Base-by-base conservation (phyloP, 2,329 filamentous ascomycete species). In the Plenodomus biglobosus region DNA sequence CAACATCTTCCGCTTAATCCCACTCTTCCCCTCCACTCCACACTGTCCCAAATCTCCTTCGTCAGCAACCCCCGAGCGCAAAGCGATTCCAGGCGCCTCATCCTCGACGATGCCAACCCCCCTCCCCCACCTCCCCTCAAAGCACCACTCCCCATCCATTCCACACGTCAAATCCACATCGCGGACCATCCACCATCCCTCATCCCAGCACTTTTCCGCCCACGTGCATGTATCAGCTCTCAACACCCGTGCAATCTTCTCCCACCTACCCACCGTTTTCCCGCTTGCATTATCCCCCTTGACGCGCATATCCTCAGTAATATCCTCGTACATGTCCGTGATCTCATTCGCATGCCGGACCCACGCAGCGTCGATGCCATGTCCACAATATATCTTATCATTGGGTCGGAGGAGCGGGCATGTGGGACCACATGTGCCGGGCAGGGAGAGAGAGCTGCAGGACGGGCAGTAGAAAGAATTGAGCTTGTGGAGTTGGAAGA, bases 331-430 rank as follows among this genome's bases (percentile, higher is more conserved):
- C 27, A 32, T 15, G 6, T 32, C 27, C 27, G 27, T 32, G 6
- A 32, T 32, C 8, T 15, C 3, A 36, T 17, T 36, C 2, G 13
- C 40, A 5, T 20, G 27, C 17, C 13, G 1, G 2, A 36, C 8
- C 40, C 40, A 42, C n/a, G 3, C 15, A 3, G 4, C 3, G 3
- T 30, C 16, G 2, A 42, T 15, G 3, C 16, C 24, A 2, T 15
- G 40, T 4, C 8, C 11, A 8, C 19, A 15, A 15, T 8, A 36
- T 8, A 5, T n/a, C 11, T 39, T 39, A 13, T 38, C 21, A 2
- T 11, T 10, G 3, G 45, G 45, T 2, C 45, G 45, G 1, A 43
- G 45, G 8, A 48, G 45, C 2, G 45, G 45, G 18, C 45, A 48
- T 38, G 40, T 48, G 13, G 8, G 45, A 16, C 34, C 32, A 18